A percentile compares a stretch with the other conserved stretches of the same genome.
phyloP scores from a whole-genome alignment of 2,329 filamentous ascomycete genomes.

The Botryotinia globosa region DNA sequence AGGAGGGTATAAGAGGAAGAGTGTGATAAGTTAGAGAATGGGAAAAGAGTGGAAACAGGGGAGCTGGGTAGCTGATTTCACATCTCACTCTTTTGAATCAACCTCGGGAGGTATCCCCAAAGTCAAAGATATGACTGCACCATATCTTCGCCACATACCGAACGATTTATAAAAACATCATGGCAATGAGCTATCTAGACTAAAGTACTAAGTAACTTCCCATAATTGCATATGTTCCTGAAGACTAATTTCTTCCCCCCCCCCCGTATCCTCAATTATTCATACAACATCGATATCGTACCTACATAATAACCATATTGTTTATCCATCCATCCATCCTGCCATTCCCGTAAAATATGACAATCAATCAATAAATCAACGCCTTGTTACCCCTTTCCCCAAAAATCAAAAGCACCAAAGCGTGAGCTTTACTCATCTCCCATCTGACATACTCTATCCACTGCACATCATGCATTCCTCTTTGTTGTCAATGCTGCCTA shows the following conservation, averaged over 20 bases:
- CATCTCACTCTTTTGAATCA: background rate
- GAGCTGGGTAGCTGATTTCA: background rate
- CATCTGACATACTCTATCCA: conserved; percentile 53
- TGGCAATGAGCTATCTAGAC: background rate
- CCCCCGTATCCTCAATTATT: background rate
- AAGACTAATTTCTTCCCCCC: background rate
- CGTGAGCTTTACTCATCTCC: conserved; percentile 15
- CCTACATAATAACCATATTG: conserved; percentile 9
- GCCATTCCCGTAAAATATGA: conserved; percentile 2
- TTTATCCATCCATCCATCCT: conserved; percentile 1
- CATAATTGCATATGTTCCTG: background rate
- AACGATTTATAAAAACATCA: background rate
- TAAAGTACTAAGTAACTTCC: background rate
- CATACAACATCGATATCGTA: conserved; percentile 2
- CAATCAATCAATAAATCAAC: conserved; percentile 1
- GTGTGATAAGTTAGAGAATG: background rate
- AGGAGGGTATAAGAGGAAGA: background rate
- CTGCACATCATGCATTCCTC: conserved; percentile 97
- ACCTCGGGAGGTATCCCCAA: no score
- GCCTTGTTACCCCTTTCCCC: background rate
- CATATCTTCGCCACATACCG: background rate
- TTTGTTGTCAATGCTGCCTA: conserved; percentile 92
- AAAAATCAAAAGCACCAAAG: conserved; percentile 7
- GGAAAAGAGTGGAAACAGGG: background rate
- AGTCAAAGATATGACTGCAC: background rate